Percentiles rank a stretch among this genome's conserved stretches.
phyloP scores from a whole-genome alignment of 1,139 yeast species.

The Arxiozyma bovina region DNA sequence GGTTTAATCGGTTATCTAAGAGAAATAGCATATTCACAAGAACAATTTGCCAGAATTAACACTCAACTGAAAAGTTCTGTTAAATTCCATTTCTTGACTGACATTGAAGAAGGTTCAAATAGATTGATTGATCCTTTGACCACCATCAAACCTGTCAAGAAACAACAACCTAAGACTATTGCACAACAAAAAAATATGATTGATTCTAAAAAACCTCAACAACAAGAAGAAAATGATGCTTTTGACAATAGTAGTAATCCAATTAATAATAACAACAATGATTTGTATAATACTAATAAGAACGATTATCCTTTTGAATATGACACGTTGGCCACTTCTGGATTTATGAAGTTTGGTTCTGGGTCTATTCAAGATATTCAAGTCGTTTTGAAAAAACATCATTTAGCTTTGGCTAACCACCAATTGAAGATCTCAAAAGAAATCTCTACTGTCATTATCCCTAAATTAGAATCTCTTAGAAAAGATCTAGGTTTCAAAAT shows the following conservation, averaged over 20 bases:
- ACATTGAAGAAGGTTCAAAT: conserved; percentile 29
- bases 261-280: neutral
- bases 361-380: conserved; percentile 45
- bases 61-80: conserved; percentile 53
- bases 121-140: conserved; percentile 30
- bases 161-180: conserved; percentile 19
- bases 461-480: conserved; percentile 60
- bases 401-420: conserved; percentile 36
- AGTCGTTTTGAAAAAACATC: conserved; percentile 40
- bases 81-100: conserved; percentile 44
- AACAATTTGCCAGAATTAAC: conserved; percentile 58
- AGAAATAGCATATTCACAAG: conserved; percentile 56
- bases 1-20: conserved; percentile 53
- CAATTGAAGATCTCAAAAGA: conserved; percentile 49
- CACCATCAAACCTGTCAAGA: conserved; percentile 16
- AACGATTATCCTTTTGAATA: neutral
- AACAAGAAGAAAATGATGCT: neutral
- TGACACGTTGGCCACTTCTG: conserved; percentile 31
- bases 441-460: conserved; percentile 48
- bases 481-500: conserved; percentile 58
- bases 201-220: conserved; percentile 1
- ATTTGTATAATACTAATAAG: neutral
- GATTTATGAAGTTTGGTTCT: conserved; percentile 44
- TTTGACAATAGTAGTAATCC: neutral
- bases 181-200: conserved; percentile 14